phyloP scores from a whole-genome alignment of 2,329 filamentous ascomycete species.

The Xylaria sp. region DNA sequence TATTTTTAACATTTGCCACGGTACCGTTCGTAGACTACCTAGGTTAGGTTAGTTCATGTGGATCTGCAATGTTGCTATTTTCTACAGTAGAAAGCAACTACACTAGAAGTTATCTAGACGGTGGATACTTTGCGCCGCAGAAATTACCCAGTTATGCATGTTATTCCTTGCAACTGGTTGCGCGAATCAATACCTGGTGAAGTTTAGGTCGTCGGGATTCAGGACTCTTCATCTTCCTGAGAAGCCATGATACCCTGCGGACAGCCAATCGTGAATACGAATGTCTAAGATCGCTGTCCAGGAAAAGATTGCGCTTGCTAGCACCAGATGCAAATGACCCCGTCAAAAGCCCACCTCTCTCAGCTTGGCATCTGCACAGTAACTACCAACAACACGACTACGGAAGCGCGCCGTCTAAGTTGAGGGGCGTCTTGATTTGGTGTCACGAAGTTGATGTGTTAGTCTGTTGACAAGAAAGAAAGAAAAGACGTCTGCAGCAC shows the following conservation, averaged over 20 bases:
- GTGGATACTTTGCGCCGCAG: neutral
- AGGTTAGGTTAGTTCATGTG: neutral
- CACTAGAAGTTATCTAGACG: neutral
- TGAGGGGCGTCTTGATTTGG: neutral
- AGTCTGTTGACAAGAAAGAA: neutral
- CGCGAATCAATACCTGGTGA: neutral
- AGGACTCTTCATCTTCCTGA: neutral
- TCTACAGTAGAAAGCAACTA: neutral
- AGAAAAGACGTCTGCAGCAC: neutral
- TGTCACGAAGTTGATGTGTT: too few species aligned
- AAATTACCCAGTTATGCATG: neutral
- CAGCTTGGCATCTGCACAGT: conserved; percentile 2
- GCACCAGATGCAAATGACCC: neutral
- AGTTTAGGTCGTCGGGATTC: neutral
- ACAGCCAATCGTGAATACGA: neutral
- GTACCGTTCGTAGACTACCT: conserved; percentile 5
- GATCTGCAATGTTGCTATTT: neutral
- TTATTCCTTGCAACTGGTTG: neutral
- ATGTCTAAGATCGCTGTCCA: neutral
- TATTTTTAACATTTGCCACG: conserved; percentile 17
- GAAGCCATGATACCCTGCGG: neutral
- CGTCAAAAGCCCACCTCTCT: too few species aligned
- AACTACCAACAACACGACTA: neutral
- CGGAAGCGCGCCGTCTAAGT: neutral
- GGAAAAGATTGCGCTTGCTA: neutral